Base-by-base conservation (phyloP, 2,329 filamentous ascomycete species). In the Penicillium sclerotiorum region DNA sequence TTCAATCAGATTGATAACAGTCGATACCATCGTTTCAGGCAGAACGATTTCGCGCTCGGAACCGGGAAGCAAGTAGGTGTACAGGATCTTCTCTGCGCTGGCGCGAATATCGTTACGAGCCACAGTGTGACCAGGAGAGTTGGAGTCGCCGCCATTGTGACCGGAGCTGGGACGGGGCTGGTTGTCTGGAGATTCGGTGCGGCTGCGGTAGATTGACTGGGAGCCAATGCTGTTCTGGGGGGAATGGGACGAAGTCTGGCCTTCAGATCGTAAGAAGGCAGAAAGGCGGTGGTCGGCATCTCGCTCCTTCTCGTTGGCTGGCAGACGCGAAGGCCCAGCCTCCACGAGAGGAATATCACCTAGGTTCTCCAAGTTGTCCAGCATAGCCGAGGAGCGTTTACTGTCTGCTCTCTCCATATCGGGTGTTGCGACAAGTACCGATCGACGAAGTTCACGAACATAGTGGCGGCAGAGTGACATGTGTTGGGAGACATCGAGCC, bases 401-500 rank as follows among this genome's bases (percentile, higher is more conserved):
- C 90, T 95, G 47, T 83, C 82, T 15, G 80, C 78, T 69, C 88
- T 91, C 60, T 96, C 90, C 46, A 90, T 80, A 58, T 99, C 94
- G 12, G 94, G 94, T 0, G 94, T 99, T 36, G 90, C 89, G 51
- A 97, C 84, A 42, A 99, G 84, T 54, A 97, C 91, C 20, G 93
- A 97, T 57, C 94, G 83, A 60, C 94, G 89, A 47, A 99, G 82
- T 73, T 96, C 92, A 65, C 94, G 90, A 17, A 99, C 94, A 76
- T 96, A 99, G 73, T 97, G 91, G 42, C 95, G 88, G 70, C 76
- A 99, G 49, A 99, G 82, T 18, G 93, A 96, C 87, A 97, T 96
- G 75, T 99, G 94, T 70, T 99, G 94, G 13, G 94, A 93, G 52
- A 99, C 94, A 85, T 99, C 94, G 63, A 99, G 90, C 94, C 93